phyloP scores from a whole-genome alignment of 441 rosid genomes.

The Arabidopsis hybrid region DNA sequence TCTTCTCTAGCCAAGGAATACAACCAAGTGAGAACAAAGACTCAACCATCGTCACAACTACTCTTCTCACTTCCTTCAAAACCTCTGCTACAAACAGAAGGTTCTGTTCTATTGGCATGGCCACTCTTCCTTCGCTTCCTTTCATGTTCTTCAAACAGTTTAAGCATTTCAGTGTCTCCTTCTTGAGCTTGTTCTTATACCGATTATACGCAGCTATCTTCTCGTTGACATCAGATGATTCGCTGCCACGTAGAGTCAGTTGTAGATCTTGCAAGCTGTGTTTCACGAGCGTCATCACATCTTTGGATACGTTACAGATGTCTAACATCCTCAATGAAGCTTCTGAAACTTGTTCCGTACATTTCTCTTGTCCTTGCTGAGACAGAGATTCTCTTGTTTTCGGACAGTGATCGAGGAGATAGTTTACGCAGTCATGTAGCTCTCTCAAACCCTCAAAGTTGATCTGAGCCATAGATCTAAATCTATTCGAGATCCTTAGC shows the following conservation, averaged over 20 bases:
- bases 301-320: conserved; percentile 59
- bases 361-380: conserved; percentile 55
- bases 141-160: conserved; percentile 54
- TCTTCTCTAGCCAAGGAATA: conserved; percentile 68
- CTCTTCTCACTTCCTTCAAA: conserved; percentile 63
- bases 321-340: conserved; percentile 74
- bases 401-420: conserved; percentile 65
- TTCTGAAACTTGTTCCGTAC: conserved; percentile 65
- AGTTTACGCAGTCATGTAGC: conserved; percentile 70
- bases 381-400: conserved; percentile 52
- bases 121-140: conserved; percentile 32
- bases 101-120: conserved; percentile 43
- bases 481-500: conserved; percentile 2
- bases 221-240: conserved; percentile 49
- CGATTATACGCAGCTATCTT: conserved; percentile 58
- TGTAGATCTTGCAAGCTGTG: conserved; percentile 61
- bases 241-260: conserved; percentile 52
- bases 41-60: conserved; percentile 56
- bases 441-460: conserved; percentile 64
- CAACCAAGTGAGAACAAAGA: conserved; percentile 65
- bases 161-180: conserved; percentile 69
- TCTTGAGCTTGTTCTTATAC: conserved; percentile 62
- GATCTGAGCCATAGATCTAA: conserved; percentile 49
- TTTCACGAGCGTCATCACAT: conserved; percentile 62
- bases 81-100: conserved; percentile 56